Base-by-base conservation (phyloP, 805 yeast genomes). In the Starmerella apicola region DNA sequence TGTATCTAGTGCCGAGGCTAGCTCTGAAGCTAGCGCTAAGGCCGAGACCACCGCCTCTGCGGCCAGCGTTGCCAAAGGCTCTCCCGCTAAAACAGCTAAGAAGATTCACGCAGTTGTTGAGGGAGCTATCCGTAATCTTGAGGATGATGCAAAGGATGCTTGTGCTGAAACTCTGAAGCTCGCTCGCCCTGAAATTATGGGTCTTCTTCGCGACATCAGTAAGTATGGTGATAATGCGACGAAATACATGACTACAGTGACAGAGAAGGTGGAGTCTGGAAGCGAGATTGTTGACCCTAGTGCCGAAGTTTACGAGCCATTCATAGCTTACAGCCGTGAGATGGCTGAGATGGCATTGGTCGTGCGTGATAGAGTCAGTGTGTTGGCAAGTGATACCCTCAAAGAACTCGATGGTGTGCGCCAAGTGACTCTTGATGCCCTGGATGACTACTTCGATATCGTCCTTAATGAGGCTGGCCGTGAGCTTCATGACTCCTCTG, bases 371-470 rank as follows among this genome's bases (percentile, higher is more conserved):
- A 43, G 49, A n/a, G 55, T 50, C 25, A 49, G 45, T 46, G 41
- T 39, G 43, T 49, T 51, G 24, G 59, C 57, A 20, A 45, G 42
- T 4, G 46, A 44, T 6, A 49, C 45, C 4, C 44, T 46, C 6
- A 45, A 37, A 27, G 39, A 36, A 9, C 41, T 48, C 5, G 49
- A 37, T 18, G 41, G 48, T 15, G 36, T 45, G n/a, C 51, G 58
- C 20, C 30, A 39, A 36, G 51, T 46, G 8, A 53, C 56, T 1
- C 46, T 53, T 6, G 60, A 52, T 17, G 52, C 56, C 4, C 36
- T 52, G 24, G 55, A 53, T 36, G 57, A 52, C 38, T 49, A 43
- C 42, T 51, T 53, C 32, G 56, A 52, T 21, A 47, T 48, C 13
- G 51, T 50, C 4, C 39, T 52, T 19, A 33, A 36, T 17, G 57